Evolutionary conservation across 306 rosid genomes (phyloP).

Genomic region (Hippophae gyantsensis): DNA sequence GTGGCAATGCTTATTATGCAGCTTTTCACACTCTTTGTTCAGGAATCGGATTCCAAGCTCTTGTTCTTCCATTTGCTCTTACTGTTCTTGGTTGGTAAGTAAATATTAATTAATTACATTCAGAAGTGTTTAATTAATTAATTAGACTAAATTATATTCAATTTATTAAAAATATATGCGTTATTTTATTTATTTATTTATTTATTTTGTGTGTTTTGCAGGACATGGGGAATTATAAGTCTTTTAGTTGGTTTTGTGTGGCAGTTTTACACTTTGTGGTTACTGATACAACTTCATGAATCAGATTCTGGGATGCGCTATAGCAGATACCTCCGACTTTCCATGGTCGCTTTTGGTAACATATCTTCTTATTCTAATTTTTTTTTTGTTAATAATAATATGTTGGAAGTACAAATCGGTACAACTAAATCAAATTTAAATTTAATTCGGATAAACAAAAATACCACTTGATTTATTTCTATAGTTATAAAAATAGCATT

Average conservation of each 20-base stretch:
- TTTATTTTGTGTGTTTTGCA: conserved; percentile 5
- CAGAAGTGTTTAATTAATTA: too few species aligned
- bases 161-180: too few species aligned
- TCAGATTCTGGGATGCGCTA: conserved; percentile 52
- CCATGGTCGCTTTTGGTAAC: conserved; percentile 55
- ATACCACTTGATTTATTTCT: too few species aligned
- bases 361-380: too few species aligned
- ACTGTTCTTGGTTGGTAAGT: conserved; percentile 50
- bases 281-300: conserved; percentile 65
- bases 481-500: too few species aligned
- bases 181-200: too few species aligned
- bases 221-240: conserved; percentile 55
- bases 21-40: conserved; percentile 57
- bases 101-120: too few species aligned
- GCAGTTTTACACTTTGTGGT: conserved; percentile 71
- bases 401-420: too few species aligned
- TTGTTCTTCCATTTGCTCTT: conserved; percentile 61
- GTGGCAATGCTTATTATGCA: conserved; percentile 56
- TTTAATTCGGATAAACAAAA: too few species aligned
- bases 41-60: conserved; percentile 63
- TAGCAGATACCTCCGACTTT: conserved; percentile 67
- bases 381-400: too few species aligned
- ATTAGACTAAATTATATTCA: too few species aligned
- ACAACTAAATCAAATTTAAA: too few species aligned
- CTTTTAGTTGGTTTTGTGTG: conserved; percentile 42